A percentile compares a stretch with the other conserved stretches of the same genome.
Conservation (phyloP, 2,329 filamentous ascomycete species). For the Lasiodiplodia citricola region DNA sequence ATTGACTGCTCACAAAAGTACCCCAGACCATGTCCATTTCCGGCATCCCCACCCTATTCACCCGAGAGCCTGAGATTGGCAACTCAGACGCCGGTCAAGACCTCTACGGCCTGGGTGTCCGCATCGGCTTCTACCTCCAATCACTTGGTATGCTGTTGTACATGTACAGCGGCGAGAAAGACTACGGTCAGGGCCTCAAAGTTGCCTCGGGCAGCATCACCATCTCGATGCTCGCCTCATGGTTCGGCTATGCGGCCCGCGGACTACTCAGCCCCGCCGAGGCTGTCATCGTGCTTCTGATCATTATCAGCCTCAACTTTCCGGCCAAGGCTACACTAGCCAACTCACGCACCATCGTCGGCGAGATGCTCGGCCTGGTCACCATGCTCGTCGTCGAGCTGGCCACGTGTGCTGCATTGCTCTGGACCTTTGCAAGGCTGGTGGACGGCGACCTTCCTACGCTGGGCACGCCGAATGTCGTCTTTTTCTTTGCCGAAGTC, state of each 20-base stretch:
- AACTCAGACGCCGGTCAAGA: no score
- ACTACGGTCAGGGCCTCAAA: neutral
- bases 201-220: neutral
- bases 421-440: neutral
- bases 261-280: neutral
- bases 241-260: neutral
- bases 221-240: neutral
- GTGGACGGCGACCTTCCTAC: neutral
- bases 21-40: conserved; percentile 10
- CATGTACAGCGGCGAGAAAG: neutral
- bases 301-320: no score
- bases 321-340: no score
- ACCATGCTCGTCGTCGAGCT: no score
- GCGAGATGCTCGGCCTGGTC: no score
- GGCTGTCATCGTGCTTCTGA: no score
- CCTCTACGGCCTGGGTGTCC: no score
- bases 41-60: no score
- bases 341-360: no score
- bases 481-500: neutral
- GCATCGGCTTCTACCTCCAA: no score
- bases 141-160: no score
- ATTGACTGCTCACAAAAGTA: neutral
- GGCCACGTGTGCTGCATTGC: neutral
- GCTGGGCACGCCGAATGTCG: neutral
- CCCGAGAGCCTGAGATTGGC: no score